These are phyloP conservation scores for Serendipita sp. DNA, from an alignment of 1,284 basidiomycete species.

Conservation along the genomic window DNA sequence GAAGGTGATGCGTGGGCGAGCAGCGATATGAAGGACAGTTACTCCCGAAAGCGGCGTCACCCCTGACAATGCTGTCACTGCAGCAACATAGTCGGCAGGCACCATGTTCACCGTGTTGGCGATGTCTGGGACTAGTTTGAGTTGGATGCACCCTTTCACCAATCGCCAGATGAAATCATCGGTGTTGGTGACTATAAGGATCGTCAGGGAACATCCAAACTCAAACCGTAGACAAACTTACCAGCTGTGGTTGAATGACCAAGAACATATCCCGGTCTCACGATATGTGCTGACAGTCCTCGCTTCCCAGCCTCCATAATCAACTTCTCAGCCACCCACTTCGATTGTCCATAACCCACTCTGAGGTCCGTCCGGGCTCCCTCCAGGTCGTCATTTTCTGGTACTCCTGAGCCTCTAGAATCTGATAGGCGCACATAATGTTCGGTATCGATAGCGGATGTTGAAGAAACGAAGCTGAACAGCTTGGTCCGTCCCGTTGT, in stretches of 20 bases:
- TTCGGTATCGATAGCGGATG: constrained; percentile 83
- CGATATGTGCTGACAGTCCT: constrained; percentile 76
- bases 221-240: constrained; percentile 25
- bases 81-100: constrained; percentile 92
- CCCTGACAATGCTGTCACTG: constrained; percentile 63
- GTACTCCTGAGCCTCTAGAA: constrained; percentile 52
- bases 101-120: constrained; percentile 99
- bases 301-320: constrained; percentile 80
- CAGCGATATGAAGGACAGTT: constrained; percentile 78
- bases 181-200: constrained; percentile 75
- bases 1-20: constrained; percentile 78
- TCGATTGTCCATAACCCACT: constrained; percentile 93
- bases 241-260: constrained; percentile 81
- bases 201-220: not conserved
- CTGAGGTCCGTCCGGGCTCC: constrained; percentile 65
- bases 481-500: constrained; percentile 62
- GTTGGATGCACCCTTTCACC: constrained; percentile 94
- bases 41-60: constrained; percentile 38
- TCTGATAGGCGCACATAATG: constrained; percentile 85
- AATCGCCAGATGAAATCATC: constrained; percentile 99
- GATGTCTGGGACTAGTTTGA: constrained; percentile 91
- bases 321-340: constrained; percentile 97
- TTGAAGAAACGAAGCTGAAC: constrained; percentile 88
- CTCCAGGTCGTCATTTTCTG: constrained; percentile 85
- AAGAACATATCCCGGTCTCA: constrained; percentile 92